These are phyloP conservation scores for Podila minutissima DNA, from an alignment of 192 early-diverging fungal species.

Conservation along the genomic window DNA sequence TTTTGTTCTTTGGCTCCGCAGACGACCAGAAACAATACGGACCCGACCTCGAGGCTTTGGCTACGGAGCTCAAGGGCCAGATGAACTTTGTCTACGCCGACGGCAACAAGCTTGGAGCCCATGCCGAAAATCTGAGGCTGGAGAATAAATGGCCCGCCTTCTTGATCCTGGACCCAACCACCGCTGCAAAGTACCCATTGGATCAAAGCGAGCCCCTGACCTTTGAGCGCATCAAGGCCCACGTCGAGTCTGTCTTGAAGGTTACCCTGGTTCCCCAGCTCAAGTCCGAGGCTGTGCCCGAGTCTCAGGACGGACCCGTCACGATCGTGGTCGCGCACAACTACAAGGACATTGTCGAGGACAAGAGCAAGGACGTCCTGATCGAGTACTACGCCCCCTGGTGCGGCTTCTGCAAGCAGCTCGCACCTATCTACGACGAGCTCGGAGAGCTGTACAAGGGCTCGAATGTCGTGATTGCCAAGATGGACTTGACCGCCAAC, in stretches of 20 bases:
- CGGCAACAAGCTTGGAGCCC: slow-evolving; percentile 80
- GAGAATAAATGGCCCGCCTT: slow-evolving; percentile 93
- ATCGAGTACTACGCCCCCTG: slow-evolving; percentile 67
- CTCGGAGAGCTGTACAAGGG: slow-evolving; percentile 65
- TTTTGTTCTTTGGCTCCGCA: slow-evolving; percentile 77
- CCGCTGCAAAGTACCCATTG: slow-evolving; percentile 66
- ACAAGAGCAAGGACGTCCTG: slow-evolving; percentile 69
- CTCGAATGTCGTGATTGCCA: slow-evolving; percentile 69
- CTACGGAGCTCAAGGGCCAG: slow-evolving; percentile 85
- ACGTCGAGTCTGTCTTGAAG: slow-evolving; percentile 53
- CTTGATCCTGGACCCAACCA: slow-evolving; percentile 74
- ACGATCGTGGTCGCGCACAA: slow-evolving; percentile 84
- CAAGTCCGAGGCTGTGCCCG: slow-evolving; percentile 78
- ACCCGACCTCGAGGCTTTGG: slow-evolving; percentile 69
- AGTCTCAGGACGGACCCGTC: slow-evolving; percentile 81
- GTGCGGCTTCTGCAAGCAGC: slow-evolving; percentile 52
- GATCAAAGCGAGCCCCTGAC: slow-evolving; percentile 59
- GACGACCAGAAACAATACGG: slow-evolving; percentile 67
- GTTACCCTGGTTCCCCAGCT: slow-evolving; percentile 58
- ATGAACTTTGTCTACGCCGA: slow-evolving; percentile 90
- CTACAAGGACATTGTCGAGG: slow-evolving; percentile 82
- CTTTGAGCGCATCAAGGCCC: slow-evolving; percentile 41
- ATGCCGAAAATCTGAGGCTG: slow-evolving; percentile 86
- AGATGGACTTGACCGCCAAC: slow-evolving; percentile 94
- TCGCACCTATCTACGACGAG: slow-evolving; percentile 83